These are phyloP conservation scores for Naegleria lovaniensis DNA, from an alignment of 208 protist genomes.

Conservation along the genomic window DNA sequence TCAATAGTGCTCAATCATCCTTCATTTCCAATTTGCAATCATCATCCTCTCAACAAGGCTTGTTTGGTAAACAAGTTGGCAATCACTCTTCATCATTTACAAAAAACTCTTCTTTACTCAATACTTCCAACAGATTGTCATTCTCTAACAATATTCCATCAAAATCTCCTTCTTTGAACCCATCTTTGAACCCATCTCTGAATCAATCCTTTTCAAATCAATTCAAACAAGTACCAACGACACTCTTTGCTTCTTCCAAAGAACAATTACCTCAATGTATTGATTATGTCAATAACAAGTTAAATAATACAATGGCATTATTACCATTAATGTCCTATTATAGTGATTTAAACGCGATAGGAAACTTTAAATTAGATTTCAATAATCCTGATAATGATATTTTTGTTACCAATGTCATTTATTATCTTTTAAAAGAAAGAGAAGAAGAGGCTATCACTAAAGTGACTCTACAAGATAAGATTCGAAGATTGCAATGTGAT, in stretches of 20 bases:
- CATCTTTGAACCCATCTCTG: too few relatives aligned
- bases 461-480: background rate
- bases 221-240: background rate
- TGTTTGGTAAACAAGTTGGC: too few relatives aligned
- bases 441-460: background rate
- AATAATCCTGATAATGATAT: background rate
- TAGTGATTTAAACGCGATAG: background rate
- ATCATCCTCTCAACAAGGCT: too few relatives aligned
- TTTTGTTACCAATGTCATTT: background rate
- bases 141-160: too few relatives aligned
- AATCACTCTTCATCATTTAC: too few relatives aligned
- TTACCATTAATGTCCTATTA: background rate
- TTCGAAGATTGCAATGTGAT: constrained; percentile 11
- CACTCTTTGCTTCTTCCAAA: background rate
- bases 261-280: constrained; percentile 5
- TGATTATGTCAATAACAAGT: background rate
- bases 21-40: too few relatives aligned
- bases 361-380: background rate
- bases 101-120: too few relatives aligned
- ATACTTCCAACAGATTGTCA: too few relatives aligned
- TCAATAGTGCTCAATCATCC: too few relatives aligned
- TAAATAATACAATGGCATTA: background rate
- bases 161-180: background rate
- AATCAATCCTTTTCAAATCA: background rate
- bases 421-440: background rate